A percentile compares a stretch with the other conserved stretches of the same genome.
These are phyloP conservation scores for Gigaspora rosea DNA, from an alignment of 192 early-diverging fungal genomes.

Conservation along the genomic window DNA sequence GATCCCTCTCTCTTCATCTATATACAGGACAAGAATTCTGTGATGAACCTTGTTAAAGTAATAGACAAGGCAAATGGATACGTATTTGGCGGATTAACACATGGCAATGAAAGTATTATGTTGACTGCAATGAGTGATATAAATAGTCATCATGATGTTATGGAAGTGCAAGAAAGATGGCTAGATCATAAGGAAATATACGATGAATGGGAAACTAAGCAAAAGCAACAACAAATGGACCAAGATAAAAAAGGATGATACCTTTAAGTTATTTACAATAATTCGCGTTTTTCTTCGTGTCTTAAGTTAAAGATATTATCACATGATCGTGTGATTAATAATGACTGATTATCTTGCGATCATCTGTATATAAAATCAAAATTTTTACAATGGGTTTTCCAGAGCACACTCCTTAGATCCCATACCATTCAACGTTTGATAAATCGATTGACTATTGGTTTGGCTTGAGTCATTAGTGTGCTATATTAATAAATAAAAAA, in stretches of 20 bases:
- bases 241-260: not conserved
- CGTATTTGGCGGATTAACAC: conserved; percentile 77
- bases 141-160: conserved; percentile 38
- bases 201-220: conserved; percentile 13
- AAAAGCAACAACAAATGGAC: not conserved
- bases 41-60: conserved; percentile 71
- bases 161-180: conserved; percentile 52
- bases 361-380: no score
- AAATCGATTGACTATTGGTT: no score
- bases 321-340: no score
- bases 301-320: no score
- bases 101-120: conserved; percentile 79
- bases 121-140: conserved; percentile 53
- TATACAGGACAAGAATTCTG: conserved; percentile 82
- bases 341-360: no score
- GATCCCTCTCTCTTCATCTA: conserved; percentile 8
- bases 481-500: no score
- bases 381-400: no score
- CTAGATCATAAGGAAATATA: conserved; percentile 34
- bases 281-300: no score
- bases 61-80: conserved; percentile 94
- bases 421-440: no score
- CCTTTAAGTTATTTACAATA: no score
- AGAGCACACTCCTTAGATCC: no score
- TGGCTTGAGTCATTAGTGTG: no score